These are phyloP conservation scores for Protomyces inundatus DNA, from an alignment of 1,139 yeast genomes.

Conservation along the genomic window DNA sequence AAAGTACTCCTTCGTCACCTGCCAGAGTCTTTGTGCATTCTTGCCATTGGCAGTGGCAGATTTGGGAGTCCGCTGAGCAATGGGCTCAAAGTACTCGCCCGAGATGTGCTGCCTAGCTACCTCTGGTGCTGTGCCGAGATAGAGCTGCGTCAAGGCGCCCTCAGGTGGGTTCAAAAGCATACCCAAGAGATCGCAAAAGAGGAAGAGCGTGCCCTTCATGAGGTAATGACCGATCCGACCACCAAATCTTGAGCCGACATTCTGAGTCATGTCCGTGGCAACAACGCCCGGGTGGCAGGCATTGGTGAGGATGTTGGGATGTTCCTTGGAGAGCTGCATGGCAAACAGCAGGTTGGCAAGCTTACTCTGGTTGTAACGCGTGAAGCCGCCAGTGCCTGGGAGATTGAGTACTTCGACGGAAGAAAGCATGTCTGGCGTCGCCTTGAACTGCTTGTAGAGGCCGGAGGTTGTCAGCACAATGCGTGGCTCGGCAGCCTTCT, in stretches of 20 bases:
- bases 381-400: conserved; percentile 51
- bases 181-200: conserved; percentile 47
- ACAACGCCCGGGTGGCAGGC: conserved; percentile 84
- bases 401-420: conserved; percentile 37
- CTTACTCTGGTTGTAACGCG: conserved; percentile 70
- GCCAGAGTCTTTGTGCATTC: conserved; percentile 9
- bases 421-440: not conserved
- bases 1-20: not conserved
- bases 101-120: conserved; percentile 34
- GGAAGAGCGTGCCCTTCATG: not conserved
- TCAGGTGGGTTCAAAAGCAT: conserved; percentile 50
- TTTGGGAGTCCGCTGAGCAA: not conserved
- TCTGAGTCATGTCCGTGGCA: conserved; percentile 66
- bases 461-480: conserved; percentile 52
- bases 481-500: conserved; percentile 48
- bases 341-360: conserved; percentile 73
- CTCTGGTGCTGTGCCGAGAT: conserved; percentile 56
- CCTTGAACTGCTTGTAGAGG: not conserved
- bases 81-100: conserved; percentile 17
- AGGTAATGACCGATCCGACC: not conserved
- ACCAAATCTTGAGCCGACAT: conserved; percentile 50
- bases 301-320: conserved; percentile 60
- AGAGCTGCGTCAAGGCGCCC: conserved; percentile 63
- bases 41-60: not conserved
- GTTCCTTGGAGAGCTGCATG: conserved; percentile 57